phyloP scores from a whole-genome alignment of 495 filamentous ascomycete genomes.

The Stereocaulon alpinum region DNA sequence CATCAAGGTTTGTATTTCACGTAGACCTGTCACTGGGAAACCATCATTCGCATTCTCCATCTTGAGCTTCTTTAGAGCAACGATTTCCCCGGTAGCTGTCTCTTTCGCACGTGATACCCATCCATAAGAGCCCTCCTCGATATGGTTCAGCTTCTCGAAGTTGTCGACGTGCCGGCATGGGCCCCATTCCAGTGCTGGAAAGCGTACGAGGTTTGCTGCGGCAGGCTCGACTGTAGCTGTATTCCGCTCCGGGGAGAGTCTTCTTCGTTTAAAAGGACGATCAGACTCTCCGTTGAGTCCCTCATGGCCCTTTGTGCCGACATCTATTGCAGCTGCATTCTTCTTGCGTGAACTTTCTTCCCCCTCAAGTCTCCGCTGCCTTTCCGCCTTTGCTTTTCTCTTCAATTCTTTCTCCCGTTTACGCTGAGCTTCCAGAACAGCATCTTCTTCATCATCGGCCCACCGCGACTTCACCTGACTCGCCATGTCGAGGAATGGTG shows the following conservation, averaged over 20 bases:
- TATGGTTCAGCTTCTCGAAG: constrained; percentile 88
- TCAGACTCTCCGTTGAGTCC: constrained; percentile 16
- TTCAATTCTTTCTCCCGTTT: constrained; percentile 87
- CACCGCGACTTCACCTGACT: constrained; percentile 67
- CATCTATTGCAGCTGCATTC: constrained; percentile 22
- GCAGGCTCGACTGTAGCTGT: constrained; percentile 22
- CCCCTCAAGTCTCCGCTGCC: constrained; percentile 62
- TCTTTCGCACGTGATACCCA: constrained; percentile 84
- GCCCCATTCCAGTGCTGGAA: constrained; percentile 57
- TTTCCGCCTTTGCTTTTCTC: constrained; percentile 74
- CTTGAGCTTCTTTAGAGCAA: constrained; percentile 92
- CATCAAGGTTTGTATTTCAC: constrained; percentile 72
- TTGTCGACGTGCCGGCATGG: constrained; percentile 75
- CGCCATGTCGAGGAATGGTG: constrained; percentile 40
- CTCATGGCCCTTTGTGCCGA: constrained; percentile 16
- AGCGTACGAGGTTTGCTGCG: constrained; percentile 50
- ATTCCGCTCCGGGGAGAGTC: constrained; percentile 36
- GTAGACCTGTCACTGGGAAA: constrained; percentile 82
- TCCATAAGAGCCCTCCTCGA: constrained; percentile 94
- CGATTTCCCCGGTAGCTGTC: constrained; percentile 68
- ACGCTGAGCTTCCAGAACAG: constrained; percentile 55
- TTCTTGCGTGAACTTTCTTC: constrained; percentile 33
- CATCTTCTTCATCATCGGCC: constrained; percentile 72
- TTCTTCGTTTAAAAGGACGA: constrained; percentile 33
- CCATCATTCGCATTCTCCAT: constrained; percentile 76